phyloP scores from a whole-genome alignment of 257 asterid genomes.

The Forsythia suspensa region DNA sequence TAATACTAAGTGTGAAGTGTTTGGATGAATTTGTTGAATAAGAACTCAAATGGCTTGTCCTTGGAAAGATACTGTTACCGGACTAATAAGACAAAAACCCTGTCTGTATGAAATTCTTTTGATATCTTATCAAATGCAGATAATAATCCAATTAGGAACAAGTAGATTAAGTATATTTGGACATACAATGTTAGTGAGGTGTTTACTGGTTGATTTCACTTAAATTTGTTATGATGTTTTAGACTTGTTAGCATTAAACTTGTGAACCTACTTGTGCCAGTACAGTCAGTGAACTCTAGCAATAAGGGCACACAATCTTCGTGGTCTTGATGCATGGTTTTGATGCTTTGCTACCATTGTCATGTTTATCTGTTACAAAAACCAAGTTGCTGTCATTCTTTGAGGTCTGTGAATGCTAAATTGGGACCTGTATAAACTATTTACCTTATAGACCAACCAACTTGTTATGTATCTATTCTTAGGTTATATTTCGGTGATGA shows the following conservation, averaged over 20 bases:
- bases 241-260: slow-evolving; percentile 9
- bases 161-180: neutral
- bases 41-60: slow-evolving; percentile 5
- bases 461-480: neutral
- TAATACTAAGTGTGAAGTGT: neutral
- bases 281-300: neutral
- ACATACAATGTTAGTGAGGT: neutral
- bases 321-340: neutral
- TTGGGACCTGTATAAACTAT: neutral
- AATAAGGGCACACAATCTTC: slow-evolving; percentile 8
- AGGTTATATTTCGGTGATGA: slow-evolving; percentile 16
- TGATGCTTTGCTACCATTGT: neutral
- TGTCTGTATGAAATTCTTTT: neutral
- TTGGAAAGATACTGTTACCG: neutral
- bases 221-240: slow-evolving; percentile 4
- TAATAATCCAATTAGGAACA: neutral
- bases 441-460: neutral
- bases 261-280: neutral
- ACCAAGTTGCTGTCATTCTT: slow-evolving; percentile 5
- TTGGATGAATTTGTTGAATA: neutral
- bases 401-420: neutral
- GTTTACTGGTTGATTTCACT: neutral
- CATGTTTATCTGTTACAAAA: slow-evolving; percentile 2
- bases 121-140: slow-evolving; percentile 10
- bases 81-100: neutral